Base-by-base conservation (phyloP, 257 asterid species). In the Linaria vulgaris region DNA sequence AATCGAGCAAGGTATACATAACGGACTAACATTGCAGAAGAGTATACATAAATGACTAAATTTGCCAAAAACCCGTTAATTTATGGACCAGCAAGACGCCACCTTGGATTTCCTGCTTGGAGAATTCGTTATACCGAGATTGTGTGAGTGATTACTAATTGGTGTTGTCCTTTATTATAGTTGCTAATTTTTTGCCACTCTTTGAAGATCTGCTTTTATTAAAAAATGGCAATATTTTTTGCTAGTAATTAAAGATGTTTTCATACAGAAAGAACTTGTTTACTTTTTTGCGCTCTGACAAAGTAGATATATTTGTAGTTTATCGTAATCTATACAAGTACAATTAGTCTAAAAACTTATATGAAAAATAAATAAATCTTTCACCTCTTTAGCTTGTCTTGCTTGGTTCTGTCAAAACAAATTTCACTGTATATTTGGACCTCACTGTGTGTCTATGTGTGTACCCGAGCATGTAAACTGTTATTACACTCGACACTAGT, bases 41-140 rank as follows among this genome's bases (percentile, higher is more conserved):
- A n/a, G n/a, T n/a, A n/a, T n/a, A n/a, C n/a, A n/a, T n/a, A n/a
- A n/a, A n/a, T n/a, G n/a, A n/a, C n/a, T n/a, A n/a, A n/a, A n/a
- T n/a, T n/a, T n/a, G n/a, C n/a, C n/a, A n/a, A n/a, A n/a, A n/a
- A n/a, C n/a, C n/a, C n/a, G n/a, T n/a, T n/a, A n/a, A n/a, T n/a
- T 69, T 94, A 87, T 60, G 99, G 88, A 41, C 95, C 95, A 44
- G 82, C 84, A 66, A 84, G 99, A 83, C 82, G 97, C 82, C 97
- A 92, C 78, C 75, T 85, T 47, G 98, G 98, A 17, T 92, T 88
- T 76, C 98, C 97, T 12, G 85, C 97, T 23, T 92, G 98, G 98
- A 86, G 97, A 78, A 70, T 87, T 59, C 95, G 94, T 53, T 92
- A 92, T 79, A 83, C 97, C n/a, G 98, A 92, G 84, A 86, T 92